Evolutionary conservation across 1,284 basidiomycete genomes (phyloP), one percentile per base, ranked within the genome.

Genomic region (Ustilago hordei): DNA sequence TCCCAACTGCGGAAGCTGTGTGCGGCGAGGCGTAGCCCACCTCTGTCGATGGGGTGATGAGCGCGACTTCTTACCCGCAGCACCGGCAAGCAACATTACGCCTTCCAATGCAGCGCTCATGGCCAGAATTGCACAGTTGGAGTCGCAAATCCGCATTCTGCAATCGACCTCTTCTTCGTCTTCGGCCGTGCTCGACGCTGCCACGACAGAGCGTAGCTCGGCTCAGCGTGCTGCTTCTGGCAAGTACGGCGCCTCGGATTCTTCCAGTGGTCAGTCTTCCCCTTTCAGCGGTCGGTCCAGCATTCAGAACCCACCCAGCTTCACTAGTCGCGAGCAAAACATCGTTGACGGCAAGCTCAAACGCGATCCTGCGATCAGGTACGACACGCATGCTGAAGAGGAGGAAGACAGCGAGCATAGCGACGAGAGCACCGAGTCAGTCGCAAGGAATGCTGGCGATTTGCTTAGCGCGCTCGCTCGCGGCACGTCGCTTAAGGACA

Each of bases 41-140:
- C 71, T 78, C 4, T 81, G 80, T 52, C 69, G 70, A 23, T 81
- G 77, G 77, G 80, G 80, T 38, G 80, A 81, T 23, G 80, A 81
- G 55, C 71, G 80, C 38, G 80, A 81, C 59, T 62, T 58, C 38
- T 15, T 79, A 12, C 57, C 70, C 15, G 55, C 71, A 4, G 69
- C 66, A 2, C 63, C 65, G 8, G 57, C 64, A 2, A 72, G 65
- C 57, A 72, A 64, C 55, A 78, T 75, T 58, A 75, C 68, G 0
- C 72, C 75, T 17, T 75, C 75, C 23, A 76, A 78, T 38, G 76
- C 76, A 15, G 76, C 76, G 2, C 60, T 78, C 36, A 78, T 78
- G 76, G 76, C 76, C 13, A 64, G 76, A 47, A 78, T 78, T 4
- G 76, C 76, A 3, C 76, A 78, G 55, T 64, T 78, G 19, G 76